Conservation (phyloP, 1,139 yeast genomes). For the Sugiyamaella xylanicola region DNA sequence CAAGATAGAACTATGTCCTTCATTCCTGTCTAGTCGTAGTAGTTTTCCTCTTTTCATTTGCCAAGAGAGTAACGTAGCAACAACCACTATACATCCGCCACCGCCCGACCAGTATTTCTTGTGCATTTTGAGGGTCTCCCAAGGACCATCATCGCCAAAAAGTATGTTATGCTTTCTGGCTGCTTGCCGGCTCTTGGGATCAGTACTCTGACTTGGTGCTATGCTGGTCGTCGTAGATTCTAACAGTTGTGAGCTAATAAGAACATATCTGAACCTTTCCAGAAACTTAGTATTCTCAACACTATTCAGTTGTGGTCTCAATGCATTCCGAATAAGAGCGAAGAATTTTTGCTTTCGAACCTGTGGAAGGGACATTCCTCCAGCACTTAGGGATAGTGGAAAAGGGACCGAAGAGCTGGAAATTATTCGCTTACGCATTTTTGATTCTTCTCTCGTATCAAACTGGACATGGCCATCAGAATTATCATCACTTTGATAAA, state of each 20-base stretch:
- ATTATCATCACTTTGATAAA: constrained; percentile 2
- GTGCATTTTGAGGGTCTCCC: constrained; percentile 34
- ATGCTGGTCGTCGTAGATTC: constrained; percentile 29
- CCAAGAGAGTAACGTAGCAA: constrained; percentile 41
- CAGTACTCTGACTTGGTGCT: neutral
- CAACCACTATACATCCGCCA: constrained; percentile 43
- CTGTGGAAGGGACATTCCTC: constrained; percentile 20
- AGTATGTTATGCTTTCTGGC: constrained; percentile 30
- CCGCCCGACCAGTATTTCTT: constrained; percentile 40
- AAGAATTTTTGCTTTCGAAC: constrained; percentile 35
- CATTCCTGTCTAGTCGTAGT: neutral
- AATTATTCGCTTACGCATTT: constrained; percentile 16
- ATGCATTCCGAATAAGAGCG: constrained; percentile 33
- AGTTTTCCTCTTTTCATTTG: constrained; percentile 26
- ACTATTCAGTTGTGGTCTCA: constrained; percentile 34
- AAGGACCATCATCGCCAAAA: constrained; percentile 38
- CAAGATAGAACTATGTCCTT: neutral
- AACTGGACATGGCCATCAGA: neutral
- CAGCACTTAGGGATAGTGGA: constrained; percentile 33
- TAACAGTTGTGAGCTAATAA: constrained; percentile 49
- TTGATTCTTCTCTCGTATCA: constrained; percentile 14
- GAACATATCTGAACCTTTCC: constrained; percentile 49
- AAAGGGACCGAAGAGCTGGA: constrained; percentile 21
- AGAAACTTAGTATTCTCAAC: constrained; percentile 44
- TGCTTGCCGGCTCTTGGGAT: neutral